A percentile compares a stretch with the other conserved stretches of the same genome.
phyloP scores from a whole-genome alignment of 306 rosid genomes.

The Calophaca sinica region DNA sequence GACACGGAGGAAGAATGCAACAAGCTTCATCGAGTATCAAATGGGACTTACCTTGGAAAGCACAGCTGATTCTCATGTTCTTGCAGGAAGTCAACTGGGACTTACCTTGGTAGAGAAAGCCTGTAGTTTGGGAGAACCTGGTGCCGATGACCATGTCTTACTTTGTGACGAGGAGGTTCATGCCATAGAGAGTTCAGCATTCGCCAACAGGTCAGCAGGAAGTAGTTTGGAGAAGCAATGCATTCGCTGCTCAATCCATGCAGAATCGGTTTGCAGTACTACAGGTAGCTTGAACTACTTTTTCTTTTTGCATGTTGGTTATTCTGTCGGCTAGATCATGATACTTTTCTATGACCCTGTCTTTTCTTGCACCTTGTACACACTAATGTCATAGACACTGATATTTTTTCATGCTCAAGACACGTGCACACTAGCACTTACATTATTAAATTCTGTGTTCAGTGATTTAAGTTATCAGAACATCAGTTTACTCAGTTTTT shows the following conservation, averaged over 20 bases:
- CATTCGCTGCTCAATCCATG: constrained; percentile 39
- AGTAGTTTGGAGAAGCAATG: constrained; percentile 53
- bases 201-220: constrained; percentile 47
- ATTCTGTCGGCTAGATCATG: constrained; percentile 23
- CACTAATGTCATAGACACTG: neutral
- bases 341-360: constrained; percentile 13
- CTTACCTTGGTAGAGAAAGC: constrained; percentile 49
- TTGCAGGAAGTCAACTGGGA: constrained; percentile 57
- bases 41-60: too few species aligned
- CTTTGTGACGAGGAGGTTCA: constrained; percentile 47
- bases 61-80: constrained; percentile 75
- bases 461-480: constrained; percentile 31
- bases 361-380: constrained; percentile 34
- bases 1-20: too few species aligned
- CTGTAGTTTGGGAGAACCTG: constrained; percentile 42
- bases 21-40: too few species aligned
- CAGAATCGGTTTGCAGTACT: constrained; percentile 51
- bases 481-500: constrained; percentile 22
- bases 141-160: constrained; percentile 44
- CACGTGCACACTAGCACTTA: constrained; percentile 6
- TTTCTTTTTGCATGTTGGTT: constrained; percentile 33
- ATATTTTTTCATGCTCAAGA: neutral
- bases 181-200: constrained; percentile 45
- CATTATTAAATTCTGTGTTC: neutral
- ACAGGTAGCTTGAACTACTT: constrained; percentile 63